Evolutionary conservation across 371 early-diverging fungal species (phyloP).

Genomic region (Lichtheimia hyalospora): DNA sequence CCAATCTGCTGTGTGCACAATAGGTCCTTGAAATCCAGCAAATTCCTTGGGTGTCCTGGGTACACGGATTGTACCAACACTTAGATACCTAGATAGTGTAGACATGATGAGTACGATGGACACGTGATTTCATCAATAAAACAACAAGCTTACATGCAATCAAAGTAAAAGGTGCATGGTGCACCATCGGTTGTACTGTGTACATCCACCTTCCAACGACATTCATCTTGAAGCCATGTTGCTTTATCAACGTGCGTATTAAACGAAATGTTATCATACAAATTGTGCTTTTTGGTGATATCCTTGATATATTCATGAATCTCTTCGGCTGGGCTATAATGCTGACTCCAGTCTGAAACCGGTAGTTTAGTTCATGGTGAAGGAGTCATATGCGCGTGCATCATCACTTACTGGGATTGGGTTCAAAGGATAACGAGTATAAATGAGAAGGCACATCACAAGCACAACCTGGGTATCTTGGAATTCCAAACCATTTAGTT

Average conservation of each 20-base stretch:
- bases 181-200: slow-evolving; percentile 2
- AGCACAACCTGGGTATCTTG: slow-evolving; percentile 6
- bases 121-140: not conserved
- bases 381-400: not conserved
- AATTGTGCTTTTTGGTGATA: slow-evolving; percentile 46
- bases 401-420: slow-evolving; percentile 36
- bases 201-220: slow-evolving; percentile 48
- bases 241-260: slow-evolving; percentile 41
- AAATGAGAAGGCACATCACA: slow-evolving; percentile 36
- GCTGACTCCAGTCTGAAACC: slow-evolving; percentile 47
- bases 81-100: slow-evolving; percentile 25
- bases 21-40: slow-evolving; percentile 41
- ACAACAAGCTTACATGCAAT: slow-evolving; percentile 31
- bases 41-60: slow-evolving; percentile 52
- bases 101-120: slow-evolving; percentile 7
- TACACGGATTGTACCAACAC: slow-evolving; percentile 37
- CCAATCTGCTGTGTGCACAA: slow-evolving; percentile 54
- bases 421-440: slow-evolving; percentile 51
- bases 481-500: not conserved
- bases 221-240: slow-evolving; percentile 42
- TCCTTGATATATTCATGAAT: slow-evolving; percentile 50
- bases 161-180: slow-evolving; percentile 16
- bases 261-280: slow-evolving; percentile 47
- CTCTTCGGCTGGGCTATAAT: slow-evolving; percentile 44
- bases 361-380: slow-evolving; percentile 15